phyloP scores from a whole-genome alignment of 805 yeast genomes.

The Barnettozyma wickerhamii region DNA sequence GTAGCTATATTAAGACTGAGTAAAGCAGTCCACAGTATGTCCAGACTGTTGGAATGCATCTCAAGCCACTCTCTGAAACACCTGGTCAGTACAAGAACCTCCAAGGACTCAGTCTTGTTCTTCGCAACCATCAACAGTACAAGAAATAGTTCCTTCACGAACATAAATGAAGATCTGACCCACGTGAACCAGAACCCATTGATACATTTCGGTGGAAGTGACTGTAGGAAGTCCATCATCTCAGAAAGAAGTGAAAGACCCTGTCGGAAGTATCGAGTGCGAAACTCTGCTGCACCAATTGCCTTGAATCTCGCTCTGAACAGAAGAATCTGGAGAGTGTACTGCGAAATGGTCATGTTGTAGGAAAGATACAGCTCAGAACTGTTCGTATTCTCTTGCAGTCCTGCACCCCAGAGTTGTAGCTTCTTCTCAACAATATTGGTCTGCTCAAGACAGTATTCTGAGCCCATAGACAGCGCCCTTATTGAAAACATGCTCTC shows the following conservation, averaged over 20 bases:
- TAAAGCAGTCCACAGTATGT: conserved; percentile 12
- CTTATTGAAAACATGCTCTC: conserved; percentile 5
- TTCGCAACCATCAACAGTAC: conserved; percentile 6
- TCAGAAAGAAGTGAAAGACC: conserved; percentile 2
- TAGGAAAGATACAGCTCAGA: neutral
- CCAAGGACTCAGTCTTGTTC: conserved; percentile 6
- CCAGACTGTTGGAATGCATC: conserved; percentile 7
- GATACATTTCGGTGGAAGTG: conserved; percentile 1
- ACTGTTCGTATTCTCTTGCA: neutral
- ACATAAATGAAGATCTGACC: conserved; percentile 12
- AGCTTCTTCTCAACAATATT: conserved; percentile 1
- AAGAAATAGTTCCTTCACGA: conserved; percentile 11
- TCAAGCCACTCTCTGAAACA: conserved; percentile 14
- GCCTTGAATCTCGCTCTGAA: conserved; percentile 10
- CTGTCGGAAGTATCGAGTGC: conserved; percentile 3
- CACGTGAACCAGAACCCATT: conserved; percentile 13
- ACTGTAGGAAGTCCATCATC: conserved; percentile 1
- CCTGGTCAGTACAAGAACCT: conserved; percentile 7
- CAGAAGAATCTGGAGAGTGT: conserved; percentile 4
- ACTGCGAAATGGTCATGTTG: conserved; percentile 6
- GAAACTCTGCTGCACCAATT: conserved; percentile 1
- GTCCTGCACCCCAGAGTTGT: conserved; percentile 1
- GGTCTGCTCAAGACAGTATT: neutral
- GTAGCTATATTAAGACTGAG: conserved; percentile 13
- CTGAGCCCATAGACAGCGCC: neutral